Base-by-base conservation (phyloP, 2,329 filamentous ascomycete genomes). In the Epichloe elymi region DNA sequence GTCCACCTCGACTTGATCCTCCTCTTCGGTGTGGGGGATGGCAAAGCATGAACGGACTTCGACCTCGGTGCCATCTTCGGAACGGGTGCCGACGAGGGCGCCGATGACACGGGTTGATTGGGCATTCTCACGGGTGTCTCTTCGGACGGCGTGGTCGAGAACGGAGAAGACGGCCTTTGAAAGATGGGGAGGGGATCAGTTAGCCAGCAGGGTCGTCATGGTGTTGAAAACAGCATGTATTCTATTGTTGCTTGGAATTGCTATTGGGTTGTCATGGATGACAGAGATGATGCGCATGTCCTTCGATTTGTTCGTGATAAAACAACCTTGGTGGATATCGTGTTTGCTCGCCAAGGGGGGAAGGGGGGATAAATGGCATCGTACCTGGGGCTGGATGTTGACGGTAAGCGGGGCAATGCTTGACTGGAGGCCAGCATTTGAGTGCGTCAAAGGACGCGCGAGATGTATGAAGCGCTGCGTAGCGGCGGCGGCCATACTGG, bases 1-100 rank as follows among this genome's bases (percentile, higher is more conserved):
- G 68, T 98, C 93, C 57, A 98, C 93, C 72, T 98, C 93, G 63
- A 98, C 93, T 72, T 98, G 93, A 71, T 98, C 93, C 67, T 90
- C 86, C 60, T 91, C 95, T 74, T 98, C 93, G 60, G 91, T 97
- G 75, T 98, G 93, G 59, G 90, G 90, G 65, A 98, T 95, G 60
- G 93, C 93, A 69, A 98, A 98, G 74, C 88, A 91, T 65, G 88
- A 94, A 66, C 88, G 84, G 64, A 98, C 93, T 71, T 95, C 89
- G 64, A 95, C 88, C 70, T 97, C 91, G 66, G 86, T 88, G 69
- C 91, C 93, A 77, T 98, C 93, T 74, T 98, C 93, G 67, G 86
- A 93, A 60, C 93, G 86, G 59, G 85, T 85, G 65, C 93, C 93
- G 52, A 98, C 83, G 51, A 98, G 82, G 54, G 93, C 95, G 63